Evolutionary conservation across 2,329 filamentous ascomycete species (phyloP).

Genomic region (Aspergillus ustus): DNA sequence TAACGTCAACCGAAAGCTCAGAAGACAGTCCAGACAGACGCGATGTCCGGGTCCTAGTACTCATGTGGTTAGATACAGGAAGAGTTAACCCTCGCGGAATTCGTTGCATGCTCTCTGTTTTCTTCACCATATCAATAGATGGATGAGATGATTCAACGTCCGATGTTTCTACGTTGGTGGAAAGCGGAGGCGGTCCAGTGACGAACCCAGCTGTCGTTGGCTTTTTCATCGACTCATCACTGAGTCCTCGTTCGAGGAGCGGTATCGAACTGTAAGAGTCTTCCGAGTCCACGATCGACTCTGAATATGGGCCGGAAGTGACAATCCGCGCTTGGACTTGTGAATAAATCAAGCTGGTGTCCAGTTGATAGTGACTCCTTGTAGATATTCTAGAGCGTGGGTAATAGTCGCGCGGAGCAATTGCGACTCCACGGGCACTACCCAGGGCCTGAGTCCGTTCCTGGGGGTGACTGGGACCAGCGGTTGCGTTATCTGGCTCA

Average conservation of each 20-base stretch:
- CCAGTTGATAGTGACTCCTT: slow-evolving; percentile 31
- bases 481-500: slow-evolving; percentile 3
- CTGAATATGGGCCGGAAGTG: slow-evolving; percentile 43
- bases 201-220: slow-evolving; percentile 36
- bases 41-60: slow-evolving; percentile 51
- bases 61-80: slow-evolving; percentile 34
- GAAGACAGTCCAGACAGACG: slow-evolving; percentile 59
- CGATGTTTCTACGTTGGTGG: slow-evolving; percentile 33
- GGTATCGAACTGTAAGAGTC: slow-evolving; percentile 79
- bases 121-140: slow-evolving; percentile 56
- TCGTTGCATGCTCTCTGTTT: slow-evolving; percentile 57
- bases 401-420: slow-evolving; percentile 1
- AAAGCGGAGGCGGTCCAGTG: slow-evolving; percentile 26
- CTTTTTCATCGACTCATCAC: slow-evolving; percentile 56
- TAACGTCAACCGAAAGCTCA: slow-evolving; percentile 57
- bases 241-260: slow-evolving; percentile 69
- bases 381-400: slow-evolving; percentile 23
- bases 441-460: background rate
- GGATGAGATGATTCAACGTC: slow-evolving; percentile 49
- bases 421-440: slow-evolving; percentile 11
- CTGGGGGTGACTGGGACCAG: background rate
- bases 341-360: slow-evolving; percentile 31
- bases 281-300: slow-evolving; percentile 63
- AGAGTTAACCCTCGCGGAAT: slow-evolving; percentile 51
- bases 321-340: slow-evolving; percentile 32